Evolutionary conservation across 2,329 filamentous ascomycete species (phyloP).

Genomic region (Fusarium albidum): DNA sequence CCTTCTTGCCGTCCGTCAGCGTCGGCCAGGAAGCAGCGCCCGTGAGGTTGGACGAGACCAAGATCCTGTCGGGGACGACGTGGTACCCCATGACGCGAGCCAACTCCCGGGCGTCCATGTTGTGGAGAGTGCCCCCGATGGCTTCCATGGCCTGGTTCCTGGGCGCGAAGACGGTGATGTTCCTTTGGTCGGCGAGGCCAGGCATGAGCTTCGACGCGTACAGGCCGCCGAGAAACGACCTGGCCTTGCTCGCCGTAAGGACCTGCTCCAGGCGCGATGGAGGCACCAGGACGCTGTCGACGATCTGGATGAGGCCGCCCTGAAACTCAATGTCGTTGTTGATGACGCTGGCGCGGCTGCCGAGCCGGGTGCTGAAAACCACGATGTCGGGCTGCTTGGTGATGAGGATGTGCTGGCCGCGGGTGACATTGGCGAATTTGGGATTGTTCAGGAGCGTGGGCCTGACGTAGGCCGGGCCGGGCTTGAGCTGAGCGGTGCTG

Average conservation of each 20-base stretch:
- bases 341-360: slow-evolving; percentile 52
- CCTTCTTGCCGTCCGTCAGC: slow-evolving; percentile 43
- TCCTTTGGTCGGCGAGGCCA: slow-evolving; percentile 50
- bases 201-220: slow-evolving; percentile 46
- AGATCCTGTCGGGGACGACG: slow-evolving; percentile 63
- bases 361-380: slow-evolving; percentile 60
- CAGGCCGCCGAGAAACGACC: slow-evolving; percentile 50
- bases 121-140: slow-evolving; percentile 60
- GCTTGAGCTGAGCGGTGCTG: slow-evolving; percentile 46
- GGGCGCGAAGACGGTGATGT: slow-evolving; percentile 71
- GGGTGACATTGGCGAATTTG: slow-evolving; percentile 57
- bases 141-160: slow-evolving; percentile 66
- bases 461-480: slow-evolving; percentile 50
- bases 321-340: slow-evolving; percentile 56
- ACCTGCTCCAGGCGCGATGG: slow-evolving; percentile 59
- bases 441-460: slow-evolving; percentile 53
- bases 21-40: slow-evolving; percentile 43
- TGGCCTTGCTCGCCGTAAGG: slow-evolving; percentile 54
- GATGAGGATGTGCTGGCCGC: slow-evolving; percentile 58
- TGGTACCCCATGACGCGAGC: slow-evolving; percentile 69
- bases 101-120: slow-evolving; percentile 57
- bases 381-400: slow-evolving; percentile 53
- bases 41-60: slow-evolving; percentile 57
- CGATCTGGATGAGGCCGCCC: slow-evolving; percentile 60
- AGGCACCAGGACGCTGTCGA: slow-evolving; percentile 60